phyloP scores from a whole-genome alignment of 495 filamentous ascomycete genomes.

The Xeromyces bisporus region DNA sequence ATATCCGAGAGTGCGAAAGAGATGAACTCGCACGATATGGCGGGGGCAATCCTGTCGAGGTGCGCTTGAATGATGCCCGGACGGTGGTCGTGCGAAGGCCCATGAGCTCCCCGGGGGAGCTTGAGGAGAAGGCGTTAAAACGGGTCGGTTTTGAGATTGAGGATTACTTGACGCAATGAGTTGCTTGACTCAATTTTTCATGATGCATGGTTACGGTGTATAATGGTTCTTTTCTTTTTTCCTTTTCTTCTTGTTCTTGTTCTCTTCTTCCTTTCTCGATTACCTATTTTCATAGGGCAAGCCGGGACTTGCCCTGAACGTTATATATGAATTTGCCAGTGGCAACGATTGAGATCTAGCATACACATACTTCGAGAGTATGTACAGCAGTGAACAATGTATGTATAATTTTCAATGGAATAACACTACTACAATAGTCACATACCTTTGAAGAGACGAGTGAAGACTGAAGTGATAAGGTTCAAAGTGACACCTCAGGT shows the following conservation, averaged over 20 bases:
- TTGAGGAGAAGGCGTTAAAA: conserved; percentile 51
- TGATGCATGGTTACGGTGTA: background rate
- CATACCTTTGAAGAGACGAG: no score
- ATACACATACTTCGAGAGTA: no score
- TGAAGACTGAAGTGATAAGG: no score
- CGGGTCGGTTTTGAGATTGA: conserved; percentile 69
- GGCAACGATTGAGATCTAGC: no score
- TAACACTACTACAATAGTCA: no score
- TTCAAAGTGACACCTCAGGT: no score
- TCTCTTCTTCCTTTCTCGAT: no score
- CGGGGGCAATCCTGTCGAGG: conserved; percentile 29
- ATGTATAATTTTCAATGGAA: no score
- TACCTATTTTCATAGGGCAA: no score
- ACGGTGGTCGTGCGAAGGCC: conserved; percentile 41
- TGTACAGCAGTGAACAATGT: no score
- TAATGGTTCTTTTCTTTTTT: background rate
- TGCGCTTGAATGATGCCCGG: conserved; percentile 33
- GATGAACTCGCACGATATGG: conserved; percentile 29
- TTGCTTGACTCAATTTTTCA: background rate
- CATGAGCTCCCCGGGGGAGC: conserved; percentile 15
- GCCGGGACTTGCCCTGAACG: no score
- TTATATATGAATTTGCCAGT: no score
- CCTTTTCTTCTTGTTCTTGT: background rate
- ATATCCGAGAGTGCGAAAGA: conserved; percentile 23
- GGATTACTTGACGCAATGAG: conserved; percentile 48